Percentiles rank a stretch among this genome's conserved stretches.
Evolutionary conservation across 2,329 filamentous ascomycete species (phyloP).

Genomic region (Aaosphaeria arxii): DNA sequence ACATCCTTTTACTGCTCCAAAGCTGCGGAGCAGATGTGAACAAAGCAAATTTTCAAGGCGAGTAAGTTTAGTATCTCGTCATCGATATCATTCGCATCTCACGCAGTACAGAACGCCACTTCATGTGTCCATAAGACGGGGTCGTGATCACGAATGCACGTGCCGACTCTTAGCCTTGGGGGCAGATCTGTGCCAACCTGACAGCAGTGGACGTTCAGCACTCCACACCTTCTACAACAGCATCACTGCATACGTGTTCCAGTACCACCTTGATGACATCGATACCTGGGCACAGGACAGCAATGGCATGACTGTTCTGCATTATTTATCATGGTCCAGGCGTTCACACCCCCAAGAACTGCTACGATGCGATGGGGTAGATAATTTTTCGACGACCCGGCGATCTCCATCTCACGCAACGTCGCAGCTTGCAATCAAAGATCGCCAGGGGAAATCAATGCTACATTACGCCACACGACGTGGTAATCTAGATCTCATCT

Average conservation of each 20-base stretch:
- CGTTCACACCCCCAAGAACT: neutral
- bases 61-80: constrained; percentile 1
- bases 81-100: neutral
- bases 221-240: constrained; percentile 5
- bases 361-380: neutral
- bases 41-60: neutral
- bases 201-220: constrained; percentile 4
- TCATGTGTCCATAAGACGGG: neutral
- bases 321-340: constrained; percentile 2
- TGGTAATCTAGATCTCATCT: neutral
- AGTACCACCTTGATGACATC: constrained; percentile 1
- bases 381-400: neutral
- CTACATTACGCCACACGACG: neutral
- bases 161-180: constrained; percentile 1
- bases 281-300: constrained; percentile 4
- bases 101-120: constrained; percentile 5
- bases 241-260: neutral
- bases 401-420: neutral
- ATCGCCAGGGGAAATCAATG: neutral
- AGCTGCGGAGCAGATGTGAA: no score
- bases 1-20: no score
- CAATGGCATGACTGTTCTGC: constrained; percentile 6
- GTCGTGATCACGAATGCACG: constrained; percentile 1
- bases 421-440: constrained; percentile 1
- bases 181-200: constrained; percentile 3